Evolutionary conservation across 2,329 filamentous ascomycete species (phyloP).

Genomic region (Ceratocystis papillata): DNA sequence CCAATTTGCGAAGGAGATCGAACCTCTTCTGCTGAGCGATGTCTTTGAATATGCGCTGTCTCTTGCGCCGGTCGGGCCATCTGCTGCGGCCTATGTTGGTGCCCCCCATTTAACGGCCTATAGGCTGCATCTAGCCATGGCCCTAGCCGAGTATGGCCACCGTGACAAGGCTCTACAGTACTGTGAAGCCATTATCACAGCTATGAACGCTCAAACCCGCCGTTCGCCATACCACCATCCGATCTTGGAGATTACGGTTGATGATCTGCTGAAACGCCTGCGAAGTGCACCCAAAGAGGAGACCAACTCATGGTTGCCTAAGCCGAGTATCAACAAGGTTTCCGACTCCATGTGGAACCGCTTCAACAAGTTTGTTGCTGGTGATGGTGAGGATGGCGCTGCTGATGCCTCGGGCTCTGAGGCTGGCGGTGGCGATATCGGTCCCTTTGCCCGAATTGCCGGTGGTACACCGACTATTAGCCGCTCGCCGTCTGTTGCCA

Average conservation of each 20-base stretch:
- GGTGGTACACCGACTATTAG: slow-evolving; percentile 67
- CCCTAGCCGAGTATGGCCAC: slow-evolving; percentile 72
- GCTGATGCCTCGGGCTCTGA: slow-evolving; percentile 51
- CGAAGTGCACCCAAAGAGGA: slow-evolving; percentile 76
- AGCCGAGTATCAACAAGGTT: slow-evolving; percentile 91
- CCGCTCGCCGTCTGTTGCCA: slow-evolving; percentile 57
- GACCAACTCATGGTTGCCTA: slow-evolving; percentile 80
- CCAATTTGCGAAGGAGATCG: slow-evolving; percentile 66
- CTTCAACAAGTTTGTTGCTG: slow-evolving; percentile 93
- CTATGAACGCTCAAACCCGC: slow-evolving; percentile 70
- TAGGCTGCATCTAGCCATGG: slow-evolving; percentile 79
- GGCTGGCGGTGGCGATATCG: slow-evolving; percentile 49
- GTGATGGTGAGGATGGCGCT: slow-evolving; percentile 74
- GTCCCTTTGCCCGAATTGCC: slow-evolving; percentile 73
- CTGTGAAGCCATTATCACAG: slow-evolving; percentile 68
- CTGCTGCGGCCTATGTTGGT: slow-evolving; percentile 50
- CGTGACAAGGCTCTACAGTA: slow-evolving; percentile 79
- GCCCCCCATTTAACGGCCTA: slow-evolving; percentile 65
- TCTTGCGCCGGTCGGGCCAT: slow-evolving; percentile 47
- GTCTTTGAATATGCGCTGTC: slow-evolving; percentile 85
- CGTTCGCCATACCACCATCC: slow-evolving; percentile 78
- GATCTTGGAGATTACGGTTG: slow-evolving; percentile 61
- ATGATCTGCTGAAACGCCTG: slow-evolving; percentile 72
- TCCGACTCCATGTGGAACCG: slow-evolving; percentile 81
- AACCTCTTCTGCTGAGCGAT: slow-evolving; percentile 87